A percentile compares a stretch with the other conserved stretches of the same genome.
phyloP scores from a whole-genome alignment of 2,329 filamentous ascomycete species.

The Pseudocercospora macadamiae region DNA sequence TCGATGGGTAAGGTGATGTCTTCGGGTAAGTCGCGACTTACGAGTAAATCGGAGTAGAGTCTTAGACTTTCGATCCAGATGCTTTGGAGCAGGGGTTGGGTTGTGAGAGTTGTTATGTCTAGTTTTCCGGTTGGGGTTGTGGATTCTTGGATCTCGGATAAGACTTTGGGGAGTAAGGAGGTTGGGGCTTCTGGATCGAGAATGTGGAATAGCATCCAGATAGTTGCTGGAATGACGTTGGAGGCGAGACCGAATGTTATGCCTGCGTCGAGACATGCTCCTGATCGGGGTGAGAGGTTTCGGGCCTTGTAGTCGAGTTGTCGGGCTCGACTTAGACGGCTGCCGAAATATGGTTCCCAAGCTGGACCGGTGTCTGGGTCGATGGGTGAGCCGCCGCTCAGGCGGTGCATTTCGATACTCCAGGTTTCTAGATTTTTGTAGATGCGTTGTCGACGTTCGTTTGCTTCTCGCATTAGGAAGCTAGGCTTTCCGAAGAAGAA shows the following conservation, averaged over 20 bases:
- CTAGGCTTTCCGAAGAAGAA: constrained; percentile 36
- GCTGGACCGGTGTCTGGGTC: constrained; percentile 30
- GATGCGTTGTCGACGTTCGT: constrained; percentile 26
- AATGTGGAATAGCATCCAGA: constrained; percentile 41
- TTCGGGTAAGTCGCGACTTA: constrained; percentile 35
- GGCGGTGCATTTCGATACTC: constrained; percentile 30
- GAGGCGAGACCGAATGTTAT: constrained; percentile 38
- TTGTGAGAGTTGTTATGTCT: constrained; percentile 32
- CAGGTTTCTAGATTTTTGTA: constrained; percentile 33
- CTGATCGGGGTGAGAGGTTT: constrained; percentile 26
- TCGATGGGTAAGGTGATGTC: constrained; percentile 35
- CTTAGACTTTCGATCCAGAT: constrained; percentile 40
- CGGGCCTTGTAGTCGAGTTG: constrained; percentile 33
- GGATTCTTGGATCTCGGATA: constrained; percentile 33
- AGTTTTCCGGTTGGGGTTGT: constrained; percentile 30
- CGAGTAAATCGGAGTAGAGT: constrained; percentile 37
- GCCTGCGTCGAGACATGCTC: constrained; percentile 34
- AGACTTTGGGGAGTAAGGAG: constrained; percentile 31
- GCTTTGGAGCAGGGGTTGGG: constrained; percentile 39
- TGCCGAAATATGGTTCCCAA: constrained; percentile 36
- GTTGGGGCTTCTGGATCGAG: constrained; percentile 32
- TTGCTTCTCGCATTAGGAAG: constrained; percentile 31
- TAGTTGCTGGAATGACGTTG: constrained; percentile 38
- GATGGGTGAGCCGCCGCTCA: constrained; percentile 29
- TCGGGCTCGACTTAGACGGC: constrained; percentile 34